A percentile compares a stretch with the other conserved stretches of the same genome.
Evolutionary conservation across 2,329 filamentous ascomycete genomes (phyloP).

Genomic region (Leptoxyphium fumago): DNA sequence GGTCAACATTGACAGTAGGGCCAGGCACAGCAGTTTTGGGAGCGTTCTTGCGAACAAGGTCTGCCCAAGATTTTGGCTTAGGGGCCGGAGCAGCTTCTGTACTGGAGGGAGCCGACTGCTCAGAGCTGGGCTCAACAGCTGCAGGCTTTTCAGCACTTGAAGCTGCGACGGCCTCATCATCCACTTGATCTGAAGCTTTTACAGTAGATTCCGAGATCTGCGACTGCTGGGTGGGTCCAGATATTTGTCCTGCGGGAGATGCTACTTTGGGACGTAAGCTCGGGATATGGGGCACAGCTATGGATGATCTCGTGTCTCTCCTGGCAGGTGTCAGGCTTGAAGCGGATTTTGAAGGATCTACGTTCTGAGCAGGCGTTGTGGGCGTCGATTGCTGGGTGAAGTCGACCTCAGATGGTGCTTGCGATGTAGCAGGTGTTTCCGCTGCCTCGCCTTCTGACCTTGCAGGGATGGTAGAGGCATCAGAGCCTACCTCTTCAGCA

Average conservation of each 20-base stretch:
- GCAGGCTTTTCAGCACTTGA: conserved; percentile 2
- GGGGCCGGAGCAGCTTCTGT: conserved; percentile 17
- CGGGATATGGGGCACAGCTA: conserved; percentile 39
- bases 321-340: conserved; percentile 20
- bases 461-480: conserved; percentile 29
- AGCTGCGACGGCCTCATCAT: not conserved
- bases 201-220: not conserved
- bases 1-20: conserved; percentile 11
- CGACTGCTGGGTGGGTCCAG: conserved; percentile 3
- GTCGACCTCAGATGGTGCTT: conserved; percentile 41
- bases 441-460: conserved; percentile 24
- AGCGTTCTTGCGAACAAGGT: conserved; percentile 44
- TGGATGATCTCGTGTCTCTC: conserved; percentile 28
- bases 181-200: not conserved
- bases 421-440: conserved; percentile 44
- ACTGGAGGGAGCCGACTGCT: conserved; percentile 15
- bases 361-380: conserved; percentile 27
- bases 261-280: conserved; percentile 31
- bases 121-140: conserved; percentile 11
- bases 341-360: conserved; percentile 19
- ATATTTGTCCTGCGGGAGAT: conserved; percentile 21
- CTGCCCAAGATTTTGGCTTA: conserved; percentile 49
- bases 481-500: conserved; percentile 22
- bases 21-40: conserved; percentile 12
- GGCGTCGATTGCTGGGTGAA: conserved; percentile 31